phyloP scores from a whole-genome alignment of 2,329 filamentous ascomycete genomes.

The Scedosporium boydii region DNA sequence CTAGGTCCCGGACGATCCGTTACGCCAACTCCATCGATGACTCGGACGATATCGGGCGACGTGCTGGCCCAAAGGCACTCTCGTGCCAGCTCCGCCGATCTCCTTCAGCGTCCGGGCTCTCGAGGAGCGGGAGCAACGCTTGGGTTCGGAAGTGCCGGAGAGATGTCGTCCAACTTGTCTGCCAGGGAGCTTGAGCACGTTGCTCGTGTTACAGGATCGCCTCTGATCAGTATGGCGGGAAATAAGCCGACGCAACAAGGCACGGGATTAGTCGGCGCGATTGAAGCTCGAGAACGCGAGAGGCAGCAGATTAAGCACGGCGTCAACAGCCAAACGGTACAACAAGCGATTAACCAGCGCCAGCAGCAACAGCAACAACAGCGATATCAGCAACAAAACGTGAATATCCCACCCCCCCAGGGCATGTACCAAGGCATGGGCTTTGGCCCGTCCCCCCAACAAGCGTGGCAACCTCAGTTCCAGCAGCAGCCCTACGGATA shows the following conservation, averaged over 20 bases:
- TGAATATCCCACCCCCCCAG: neutral
- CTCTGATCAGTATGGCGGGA: conserved; percentile 58
- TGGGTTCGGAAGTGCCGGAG: conserved; percentile 21
- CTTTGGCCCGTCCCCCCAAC: neutral
- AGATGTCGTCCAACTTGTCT: conserved; percentile 52
- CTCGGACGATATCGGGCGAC: conserved; percentile 30
- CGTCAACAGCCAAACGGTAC: conserved; percentile 59
- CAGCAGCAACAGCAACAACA: conserved; percentile 40
- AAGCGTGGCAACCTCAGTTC: neutral
- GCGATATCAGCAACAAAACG: conserved; percentile 17
- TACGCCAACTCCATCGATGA: conserved; percentile 33
- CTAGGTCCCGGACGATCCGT: conserved; percentile 20
- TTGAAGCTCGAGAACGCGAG: conserved; percentile 72
- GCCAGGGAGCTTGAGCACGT: conserved; percentile 83
- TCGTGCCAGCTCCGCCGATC: conserved; percentile 35
- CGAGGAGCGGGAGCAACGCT: conserved; percentile 46
- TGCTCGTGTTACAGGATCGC: conserved; percentile 70
- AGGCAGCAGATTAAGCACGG: conserved; percentile 62
- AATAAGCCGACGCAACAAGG: conserved; percentile 41
- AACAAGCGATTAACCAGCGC: conserved; percentile 61
- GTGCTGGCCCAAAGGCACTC: conserved; percentile 28
- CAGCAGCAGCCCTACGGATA: neutral
- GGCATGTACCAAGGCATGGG: conserved; percentile 1
- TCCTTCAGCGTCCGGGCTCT: conserved; percentile 46
- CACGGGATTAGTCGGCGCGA: conserved; percentile 63